Conservation (phyloP, 257 asterid species). For the Solanum tarapatanum region DNA sequence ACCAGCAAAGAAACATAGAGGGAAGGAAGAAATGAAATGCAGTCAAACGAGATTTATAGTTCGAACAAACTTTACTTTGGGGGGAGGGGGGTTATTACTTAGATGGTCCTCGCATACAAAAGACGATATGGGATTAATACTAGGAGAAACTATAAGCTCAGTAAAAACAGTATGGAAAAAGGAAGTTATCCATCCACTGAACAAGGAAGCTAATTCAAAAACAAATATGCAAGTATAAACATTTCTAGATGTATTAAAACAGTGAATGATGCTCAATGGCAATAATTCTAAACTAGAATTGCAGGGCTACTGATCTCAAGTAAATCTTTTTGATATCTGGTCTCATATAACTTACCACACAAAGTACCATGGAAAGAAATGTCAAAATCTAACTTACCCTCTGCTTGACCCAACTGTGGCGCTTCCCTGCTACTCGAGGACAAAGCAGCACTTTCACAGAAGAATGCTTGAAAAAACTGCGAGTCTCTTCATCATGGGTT, state of each 20-base stretch:
- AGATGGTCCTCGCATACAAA: neutral
- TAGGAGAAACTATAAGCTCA: neutral
- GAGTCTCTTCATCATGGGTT: conserved; percentile 98
- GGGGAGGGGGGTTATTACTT: neutral
- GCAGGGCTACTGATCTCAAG: neutral
- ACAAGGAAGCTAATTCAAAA: neutral
- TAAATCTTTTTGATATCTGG: neutral
- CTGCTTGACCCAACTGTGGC: conserved; percentile 90
- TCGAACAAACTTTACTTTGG: neutral
- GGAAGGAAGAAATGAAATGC: neutral
- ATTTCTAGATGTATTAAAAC: neutral
- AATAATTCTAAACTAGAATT: neutral
- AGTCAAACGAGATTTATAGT: neutral
- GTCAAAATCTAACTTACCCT: conserved; percentile 40
- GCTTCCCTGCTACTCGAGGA: conserved; percentile 95
- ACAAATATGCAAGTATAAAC: neutral
- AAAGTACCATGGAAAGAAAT: neutral
- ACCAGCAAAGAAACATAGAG: neutral
- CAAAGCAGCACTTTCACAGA: conserved; percentile 95
- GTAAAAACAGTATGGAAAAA: neutral
- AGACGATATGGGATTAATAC: neutral
- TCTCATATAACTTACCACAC: neutral
- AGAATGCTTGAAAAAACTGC: conserved; percentile 80
- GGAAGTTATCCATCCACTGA: neutral
- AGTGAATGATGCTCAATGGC: neutral